phyloP scores from a whole-genome alignment of 2,329 filamentous ascomycete genomes.

The Xylaria sp. region DNA sequence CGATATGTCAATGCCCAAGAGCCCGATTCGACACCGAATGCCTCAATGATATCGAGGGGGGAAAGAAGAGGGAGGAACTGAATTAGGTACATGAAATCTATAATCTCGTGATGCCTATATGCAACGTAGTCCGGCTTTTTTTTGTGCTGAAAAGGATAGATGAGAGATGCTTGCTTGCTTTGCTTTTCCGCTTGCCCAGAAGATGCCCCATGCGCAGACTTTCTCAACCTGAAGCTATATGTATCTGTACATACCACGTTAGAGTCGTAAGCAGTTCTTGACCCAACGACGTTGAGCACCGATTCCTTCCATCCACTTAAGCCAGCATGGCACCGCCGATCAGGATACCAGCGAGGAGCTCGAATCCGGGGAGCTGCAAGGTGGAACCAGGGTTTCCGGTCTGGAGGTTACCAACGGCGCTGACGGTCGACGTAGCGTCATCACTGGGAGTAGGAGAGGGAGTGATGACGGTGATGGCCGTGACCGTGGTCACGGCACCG shows the following conservation, averaged over 20 bases:
- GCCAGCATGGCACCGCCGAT: constrained; percentile 25
- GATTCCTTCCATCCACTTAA: not conserved
- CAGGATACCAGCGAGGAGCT: constrained; percentile 25
- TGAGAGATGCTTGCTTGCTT: not conserved
- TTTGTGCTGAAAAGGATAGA: not conserved
- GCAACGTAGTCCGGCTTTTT: no score
- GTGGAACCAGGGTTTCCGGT: constrained; percentile 20
- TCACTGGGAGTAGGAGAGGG: constrained; percentile 16
- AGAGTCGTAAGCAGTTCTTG: not conserved
- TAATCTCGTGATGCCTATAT: no score
- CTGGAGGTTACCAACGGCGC: constrained; percentile 25
- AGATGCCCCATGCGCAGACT: not conserved
- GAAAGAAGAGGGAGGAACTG: no score
- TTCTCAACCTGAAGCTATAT: not conserved
- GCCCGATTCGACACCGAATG: no score
- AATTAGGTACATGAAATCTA: no score
- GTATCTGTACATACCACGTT: not conserved
- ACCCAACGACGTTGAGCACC: not conserved
- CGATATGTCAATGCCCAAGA: no score
- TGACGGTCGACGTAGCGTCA: constrained; percentile 16
- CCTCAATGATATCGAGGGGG: no score
- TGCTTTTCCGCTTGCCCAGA: not conserved
- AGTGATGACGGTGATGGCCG: constrained; percentile 27
- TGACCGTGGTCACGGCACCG: constrained; percentile 30
- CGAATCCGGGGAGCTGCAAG: constrained; percentile 15